Conservation (phyloP, 805 yeast species). For the Candida palmyrensis region DNA sequence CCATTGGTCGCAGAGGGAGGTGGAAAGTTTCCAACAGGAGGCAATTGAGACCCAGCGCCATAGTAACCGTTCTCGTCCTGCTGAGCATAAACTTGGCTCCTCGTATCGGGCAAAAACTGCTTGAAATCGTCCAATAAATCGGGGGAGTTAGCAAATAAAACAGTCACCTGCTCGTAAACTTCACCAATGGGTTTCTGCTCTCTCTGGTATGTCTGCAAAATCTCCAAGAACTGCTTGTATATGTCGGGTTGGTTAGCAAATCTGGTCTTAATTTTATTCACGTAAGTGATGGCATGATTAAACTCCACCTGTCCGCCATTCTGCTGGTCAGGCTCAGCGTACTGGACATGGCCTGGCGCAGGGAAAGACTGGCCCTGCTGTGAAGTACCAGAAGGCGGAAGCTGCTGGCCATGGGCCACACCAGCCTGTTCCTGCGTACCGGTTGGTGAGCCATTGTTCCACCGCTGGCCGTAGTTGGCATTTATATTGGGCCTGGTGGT, state of each 20-base stretch:
- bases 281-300: conserved; percentile 95
- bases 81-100: conserved; percentile 28
- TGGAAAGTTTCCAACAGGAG: conserved; percentile 86
- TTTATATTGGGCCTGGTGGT: conserved; percentile 60
- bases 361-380: conserved; percentile 4
- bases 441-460: conserved; percentile 22
- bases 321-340: conserved; percentile 13
- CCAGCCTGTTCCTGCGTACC: conserved; percentile 8
- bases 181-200: conserved; percentile 94
- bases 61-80: conserved; percentile 20
- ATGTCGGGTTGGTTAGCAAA: conserved; percentile 93
- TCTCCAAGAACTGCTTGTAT: conserved; percentile 90
- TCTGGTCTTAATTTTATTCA: conserved; percentile 91
- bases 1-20: conserved; percentile 46
- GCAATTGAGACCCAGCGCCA: conserved; percentile 50
- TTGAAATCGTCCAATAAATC: conserved; percentile 92
- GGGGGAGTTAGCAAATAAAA: conserved; percentile 86
- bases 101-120: conserved; percentile 86
- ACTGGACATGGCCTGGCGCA: conserved; percentile 4
- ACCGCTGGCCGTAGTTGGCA: conserved; percentile 17
- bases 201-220: conserved; percentile 91
- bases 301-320: conserved; percentile 79
- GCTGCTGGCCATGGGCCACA: neutral
- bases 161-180: conserved; percentile 90
- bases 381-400: conserved; percentile 3